A percentile compares a stretch with the other conserved stretches of the same genome.
Evolutionary conservation across 768 basidiomycete genomes (phyloP).

Genomic region (Tephrocybe sp.): DNA sequence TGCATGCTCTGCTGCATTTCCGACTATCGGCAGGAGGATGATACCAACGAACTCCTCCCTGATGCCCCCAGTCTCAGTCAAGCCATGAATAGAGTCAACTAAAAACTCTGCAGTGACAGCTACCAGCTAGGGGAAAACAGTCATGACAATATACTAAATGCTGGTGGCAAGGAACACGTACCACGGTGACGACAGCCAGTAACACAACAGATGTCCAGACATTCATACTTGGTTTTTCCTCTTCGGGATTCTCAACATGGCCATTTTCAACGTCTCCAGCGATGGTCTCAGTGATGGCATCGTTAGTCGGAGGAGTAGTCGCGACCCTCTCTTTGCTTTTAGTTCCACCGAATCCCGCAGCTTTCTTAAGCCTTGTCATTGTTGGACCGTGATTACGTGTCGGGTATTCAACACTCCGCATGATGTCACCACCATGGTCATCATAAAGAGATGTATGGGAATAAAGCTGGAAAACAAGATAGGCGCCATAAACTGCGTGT

Average conservation of each 20-base stretch:
- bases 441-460: conserved; percentile 74
- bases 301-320: conserved; percentile 6
- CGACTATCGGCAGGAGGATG: conserved; percentile 85
- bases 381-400: conserved; percentile 13
- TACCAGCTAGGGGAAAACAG: conserved; percentile 46
- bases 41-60: conserved; percentile 84
- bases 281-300: neutral
- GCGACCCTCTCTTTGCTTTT: conserved; percentile 15
- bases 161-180: conserved; percentile 29
- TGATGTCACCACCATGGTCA: conserved; percentile 39
- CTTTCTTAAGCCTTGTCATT: conserved; percentile 2
- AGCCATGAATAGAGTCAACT: conserved; percentile 78
- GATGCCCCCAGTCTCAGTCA: conserved; percentile 58
- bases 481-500: conserved; percentile 63
- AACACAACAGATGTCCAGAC: conserved; percentile 52
- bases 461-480: conserved; percentile 77
- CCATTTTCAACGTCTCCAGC: conserved; percentile 6
- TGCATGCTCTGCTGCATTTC: conserved; percentile 89
- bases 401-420: conserved; percentile 37
- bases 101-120: conserved; percentile 70
- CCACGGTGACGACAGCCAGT: conserved; percentile 62
- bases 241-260: conserved; percentile 28
- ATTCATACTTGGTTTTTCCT: conserved; percentile 56
- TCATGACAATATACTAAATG: conserved; percentile 1
- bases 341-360: conserved; percentile 16